Conservation (phyloP, 2,329 filamentous ascomycete genomes). For the Hymenoscyphus fructigenus region DNA sequence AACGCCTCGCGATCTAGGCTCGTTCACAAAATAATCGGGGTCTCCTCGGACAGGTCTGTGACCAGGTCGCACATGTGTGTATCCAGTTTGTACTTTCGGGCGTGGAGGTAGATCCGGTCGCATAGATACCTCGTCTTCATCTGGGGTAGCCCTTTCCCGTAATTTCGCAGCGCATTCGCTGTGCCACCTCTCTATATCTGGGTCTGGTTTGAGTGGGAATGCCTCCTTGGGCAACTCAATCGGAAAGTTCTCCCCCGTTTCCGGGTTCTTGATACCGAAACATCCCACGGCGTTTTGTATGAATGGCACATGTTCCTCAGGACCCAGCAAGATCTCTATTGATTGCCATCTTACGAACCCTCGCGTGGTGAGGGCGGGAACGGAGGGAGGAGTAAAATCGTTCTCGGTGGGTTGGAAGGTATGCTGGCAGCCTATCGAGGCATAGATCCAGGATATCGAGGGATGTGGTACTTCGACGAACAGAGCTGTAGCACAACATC, state of each 20-base stretch:
- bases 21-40: conserved; percentile 25
- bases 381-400: conserved; percentile 70
- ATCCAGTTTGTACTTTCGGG: conserved; percentile 32
- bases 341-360: conserved; percentile 95
- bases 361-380: conserved; percentile 78
- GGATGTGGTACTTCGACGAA: conserved; percentile 73
- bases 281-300: conserved; percentile 76
- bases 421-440: conserved; percentile 87
- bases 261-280: conserved; percentile 74
- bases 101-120: conserved; percentile 30
- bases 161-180: conserved; percentile 71
- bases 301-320: conserved; percentile 83
- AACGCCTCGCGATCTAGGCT: conserved; percentile 16
- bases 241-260: conserved; percentile 69
- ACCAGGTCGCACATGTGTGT: conserved; percentile 30
- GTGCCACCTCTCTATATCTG: conserved; percentile 85
- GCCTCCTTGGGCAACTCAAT: conserved; percentile 56
- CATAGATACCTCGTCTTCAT: conserved; percentile 29
- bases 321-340: conserved; percentile 82
- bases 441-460: conserved; percentile 88
- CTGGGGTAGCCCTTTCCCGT: conserved; percentile 54
- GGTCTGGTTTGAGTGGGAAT: conserved; percentile 71
- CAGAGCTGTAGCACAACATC: conserved; percentile 49
- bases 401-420: conserved; percentile 70
- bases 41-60: conserved; percentile 16